These are phyloP conservation scores for Hygrocybe punicea DNA, from an alignment of 768 basidiomycete species.

Conservation along the genomic window DNA sequence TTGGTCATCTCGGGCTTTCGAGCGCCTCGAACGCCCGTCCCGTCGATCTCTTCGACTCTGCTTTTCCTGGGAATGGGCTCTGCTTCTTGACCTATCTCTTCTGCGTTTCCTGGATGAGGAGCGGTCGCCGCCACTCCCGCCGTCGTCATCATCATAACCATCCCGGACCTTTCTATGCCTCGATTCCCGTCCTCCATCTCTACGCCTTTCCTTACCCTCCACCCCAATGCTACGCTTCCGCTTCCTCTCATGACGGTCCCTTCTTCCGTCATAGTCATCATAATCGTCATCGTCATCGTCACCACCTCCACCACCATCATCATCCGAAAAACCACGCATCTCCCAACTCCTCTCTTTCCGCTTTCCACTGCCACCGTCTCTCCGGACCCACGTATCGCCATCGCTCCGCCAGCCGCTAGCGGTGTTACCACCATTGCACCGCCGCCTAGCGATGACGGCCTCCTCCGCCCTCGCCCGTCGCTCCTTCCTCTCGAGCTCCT, in stretches of 20 bases:
- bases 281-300: too few species aligned
- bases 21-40: too few species aligned
- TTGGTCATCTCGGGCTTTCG: too few species aligned
- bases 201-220: too few species aligned
- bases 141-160: too few species aligned
- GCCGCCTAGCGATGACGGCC: constrained; percentile 64
- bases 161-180: too few species aligned
- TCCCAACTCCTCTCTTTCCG: constrained; percentile 48
- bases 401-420: constrained; percentile 29
- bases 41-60: too few species aligned
- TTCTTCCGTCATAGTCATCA: not conserved
- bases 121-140: too few species aligned
- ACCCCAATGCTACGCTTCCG: not conserved
- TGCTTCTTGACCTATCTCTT: too few species aligned
- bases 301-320: not conserved
- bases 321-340: constrained; percentile 37
- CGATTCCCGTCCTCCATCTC: too few species aligned
- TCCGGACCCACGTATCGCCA: constrained; percentile 50
- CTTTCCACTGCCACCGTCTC: constrained; percentile 51
- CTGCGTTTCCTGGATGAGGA: too few species aligned
- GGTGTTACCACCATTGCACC: constrained; percentile 36
- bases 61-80: too few species aligned
- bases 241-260: not conserved
- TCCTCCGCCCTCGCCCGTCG: constrained; percentile 69
- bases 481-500: constrained; percentile 63